Evolutionary conservation across 2,329 filamentous ascomycete genomes (phyloP), one percentile per base, ranked within the genome.

Genomic region (Dothistroma septosporum): DNA sequence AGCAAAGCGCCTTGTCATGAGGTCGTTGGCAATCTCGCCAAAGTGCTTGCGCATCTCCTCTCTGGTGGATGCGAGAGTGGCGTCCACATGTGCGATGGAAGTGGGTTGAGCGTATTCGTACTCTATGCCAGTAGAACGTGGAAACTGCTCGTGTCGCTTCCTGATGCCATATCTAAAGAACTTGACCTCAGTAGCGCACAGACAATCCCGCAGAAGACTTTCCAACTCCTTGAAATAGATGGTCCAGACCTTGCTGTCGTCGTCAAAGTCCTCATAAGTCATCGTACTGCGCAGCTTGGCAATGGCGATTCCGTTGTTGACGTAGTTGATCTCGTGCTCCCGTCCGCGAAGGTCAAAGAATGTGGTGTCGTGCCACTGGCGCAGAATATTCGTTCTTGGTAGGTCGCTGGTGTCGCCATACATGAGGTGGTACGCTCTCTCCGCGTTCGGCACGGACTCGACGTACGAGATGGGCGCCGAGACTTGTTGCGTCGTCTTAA

Each of bases 41-140:
- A 53, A 57, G 11, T 57, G 60, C 21, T 33, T 37, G 2, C 21
- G 1, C 44, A 62, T 54, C 31, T 58, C 55, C 1, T 59, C 53
- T 31, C 10, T 4, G 0, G 60, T 58, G 12, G 55, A 61, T 12
- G 22, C 22, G n/a, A 46, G 22, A 14, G 60, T 61, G 6, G 60
- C 56, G 32, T 58, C 60, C 9, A 62, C 54, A 31, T 62, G 60
- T 1, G 60, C 60, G n/a, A 59, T 59, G 5, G 53, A 37, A 2
- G 60, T 62, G 3, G 60, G 60, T 31, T 62, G 60, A 1, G 47
- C 53, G 19, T 47, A 62, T 1, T 59, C 57, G 53, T 62, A 62
- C 48, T 46, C n/a, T n/a, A 52, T 24, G 6, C 60, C 60, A 2
- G 56, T 57, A 21, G 60, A 59, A 6, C 57, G 21, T 0, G 60